These are phyloP conservation scores for Salvia hispanica DNA, from an alignment of 257 asterid genomes.

Conservation along the genomic window DNA sequence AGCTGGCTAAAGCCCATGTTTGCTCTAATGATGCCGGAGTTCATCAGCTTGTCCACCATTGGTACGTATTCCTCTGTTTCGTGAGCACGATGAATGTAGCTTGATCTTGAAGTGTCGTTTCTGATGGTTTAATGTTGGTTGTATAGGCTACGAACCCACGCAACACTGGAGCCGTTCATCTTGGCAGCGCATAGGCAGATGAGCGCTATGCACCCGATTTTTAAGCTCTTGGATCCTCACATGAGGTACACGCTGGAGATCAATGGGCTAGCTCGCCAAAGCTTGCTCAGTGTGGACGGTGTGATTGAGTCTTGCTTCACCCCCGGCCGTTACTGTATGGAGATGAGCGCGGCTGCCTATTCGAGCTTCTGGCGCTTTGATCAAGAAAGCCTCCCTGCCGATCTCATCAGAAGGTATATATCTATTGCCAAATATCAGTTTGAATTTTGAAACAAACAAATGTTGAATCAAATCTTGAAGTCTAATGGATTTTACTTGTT, in stretches of 20 bases:
- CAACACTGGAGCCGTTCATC: conserved; percentile 82
- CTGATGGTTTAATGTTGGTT: background rate
- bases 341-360: conserved; percentile 91
- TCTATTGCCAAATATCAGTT: background rate
- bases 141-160: conserved; percentile 89
- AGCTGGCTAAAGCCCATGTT: conserved; percentile 88
- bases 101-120: background rate
- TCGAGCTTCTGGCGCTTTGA: conserved; percentile 84
- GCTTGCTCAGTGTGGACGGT: conserved; percentile 74
- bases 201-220: conserved; percentile 95
- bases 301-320: conserved; percentile 95
- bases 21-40: conserved; percentile 98
- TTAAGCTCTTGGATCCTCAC: conserved; percentile 93
- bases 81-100: background rate
- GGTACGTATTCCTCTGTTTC: conserved; percentile 48
- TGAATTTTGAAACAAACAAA: background rate
- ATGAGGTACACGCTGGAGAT: conserved; percentile 96
- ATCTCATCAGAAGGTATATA: conserved; percentile 83
- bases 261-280: conserved; percentile 85
- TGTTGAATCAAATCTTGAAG: conserved; percentile 5
- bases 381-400: conserved; percentile 89
- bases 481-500: conserved; percentile 19
- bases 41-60: conserved; percentile 94
- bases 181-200: conserved; percentile 92
- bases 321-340: conserved; percentile 95